Evolutionary conservation across 331 rosid species (phyloP).

Genomic region (Quercus tomentella): DNA sequence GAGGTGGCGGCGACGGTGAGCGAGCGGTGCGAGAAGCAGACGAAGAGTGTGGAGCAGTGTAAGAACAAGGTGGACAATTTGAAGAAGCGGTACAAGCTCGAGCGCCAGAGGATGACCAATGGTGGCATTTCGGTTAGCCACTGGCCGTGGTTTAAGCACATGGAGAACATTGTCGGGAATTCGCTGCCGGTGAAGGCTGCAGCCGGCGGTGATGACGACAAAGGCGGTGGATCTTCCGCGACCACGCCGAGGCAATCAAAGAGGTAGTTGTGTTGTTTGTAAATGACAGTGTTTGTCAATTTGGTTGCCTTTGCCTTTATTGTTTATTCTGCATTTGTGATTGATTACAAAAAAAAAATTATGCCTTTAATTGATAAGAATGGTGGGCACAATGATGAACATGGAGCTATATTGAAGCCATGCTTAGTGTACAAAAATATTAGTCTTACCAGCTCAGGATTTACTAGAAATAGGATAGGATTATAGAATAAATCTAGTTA

Average conservation of each 20-base stretch:
- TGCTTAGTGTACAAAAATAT: neutral
- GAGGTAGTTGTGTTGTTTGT: conserved; percentile 35
- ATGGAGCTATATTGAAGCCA: neutral
- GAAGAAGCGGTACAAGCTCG: conserved; percentile 90
- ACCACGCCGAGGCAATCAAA: conserved; percentile 67
- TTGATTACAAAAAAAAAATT: too few species aligned
- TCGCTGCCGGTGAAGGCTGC: conserved; percentile 53
- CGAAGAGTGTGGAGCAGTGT: conserved; percentile 92
- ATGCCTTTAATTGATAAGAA: neutral
- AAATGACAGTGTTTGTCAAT: neutral
- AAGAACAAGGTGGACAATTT: conserved; percentile 93
- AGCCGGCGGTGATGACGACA: conserved; percentile 55
- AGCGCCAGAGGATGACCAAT: conserved; percentile 79
- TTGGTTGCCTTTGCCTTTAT: neutral
- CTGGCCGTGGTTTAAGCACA: conserved; percentile 96
- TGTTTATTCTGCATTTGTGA: neutral
- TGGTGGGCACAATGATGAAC: neutral
- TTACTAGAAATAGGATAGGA: neutral
- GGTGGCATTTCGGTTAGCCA: conserved; percentile 69
- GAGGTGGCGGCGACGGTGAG: conserved; percentile 86
- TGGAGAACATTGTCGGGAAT: conserved; percentile 91
- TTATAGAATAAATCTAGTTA: neutral
- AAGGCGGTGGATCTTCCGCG: conserved; percentile 49
- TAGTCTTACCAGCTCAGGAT: neutral
- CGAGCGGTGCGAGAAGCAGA: conserved; percentile 75